Conservation (phyloP, 305 asterid genomes). For the Withania somnifera region DNA sequence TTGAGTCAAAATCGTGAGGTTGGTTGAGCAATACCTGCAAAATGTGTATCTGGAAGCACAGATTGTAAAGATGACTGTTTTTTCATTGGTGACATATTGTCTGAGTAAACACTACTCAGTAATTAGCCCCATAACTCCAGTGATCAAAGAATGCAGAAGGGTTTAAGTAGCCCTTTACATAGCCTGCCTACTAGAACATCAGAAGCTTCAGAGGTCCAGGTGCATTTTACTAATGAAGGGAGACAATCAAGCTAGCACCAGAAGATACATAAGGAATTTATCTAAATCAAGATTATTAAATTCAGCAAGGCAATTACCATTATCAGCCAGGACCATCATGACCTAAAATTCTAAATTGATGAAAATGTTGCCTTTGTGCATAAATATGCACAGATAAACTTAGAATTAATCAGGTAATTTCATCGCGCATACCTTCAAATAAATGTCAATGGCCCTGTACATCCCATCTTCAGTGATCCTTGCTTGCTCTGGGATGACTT, state of each 20-base stretch:
- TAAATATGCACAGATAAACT: background rate
- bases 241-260: background rate
- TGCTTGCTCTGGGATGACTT: slow-evolving; percentile 67
- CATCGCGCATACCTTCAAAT: slow-evolving; percentile 50
- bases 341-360: background rate
- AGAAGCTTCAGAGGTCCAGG: background rate
- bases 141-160: background rate
- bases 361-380: background rate
- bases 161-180: background rate
- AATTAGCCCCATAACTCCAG: background rate
- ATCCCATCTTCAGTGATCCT: slow-evolving; percentile 77
- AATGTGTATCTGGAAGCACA: background rate
- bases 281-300: background rate
- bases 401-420: background rate
- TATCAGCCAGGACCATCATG: background rate
- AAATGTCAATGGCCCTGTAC: slow-evolving; percentile 84
- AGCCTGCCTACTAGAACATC: background rate
- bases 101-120: background rate
- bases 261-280: background rate
- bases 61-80: background rate
- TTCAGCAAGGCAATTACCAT: background rate
- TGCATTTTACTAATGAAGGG: background rate
- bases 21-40: background rate
- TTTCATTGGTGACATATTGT: background rate
- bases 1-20: background rate